phyloP scores from a whole-genome alignment of 1,284 basidiomycete species.

The Rhodotorula sp. region DNA sequence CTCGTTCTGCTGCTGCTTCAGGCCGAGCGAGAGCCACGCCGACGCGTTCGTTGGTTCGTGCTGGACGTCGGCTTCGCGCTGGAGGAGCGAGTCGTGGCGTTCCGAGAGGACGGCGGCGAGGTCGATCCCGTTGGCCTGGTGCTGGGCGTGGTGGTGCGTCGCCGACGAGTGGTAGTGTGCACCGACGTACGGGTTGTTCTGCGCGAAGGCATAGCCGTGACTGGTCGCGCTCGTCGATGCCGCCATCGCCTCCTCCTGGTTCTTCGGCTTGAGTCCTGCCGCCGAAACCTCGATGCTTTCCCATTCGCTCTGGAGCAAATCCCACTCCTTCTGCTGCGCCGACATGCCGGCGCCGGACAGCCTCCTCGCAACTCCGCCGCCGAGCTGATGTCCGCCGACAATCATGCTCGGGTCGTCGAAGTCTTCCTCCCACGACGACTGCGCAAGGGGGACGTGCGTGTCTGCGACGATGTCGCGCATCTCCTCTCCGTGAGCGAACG shows the following conservation, averaged over 20 bases:
- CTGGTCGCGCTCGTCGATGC: constrained; percentile 41
- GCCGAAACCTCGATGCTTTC: constrained; percentile 55
- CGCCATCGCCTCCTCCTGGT: constrained; percentile 12
- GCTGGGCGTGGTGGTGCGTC: constrained; percentile 56
- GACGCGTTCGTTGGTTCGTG: constrained; percentile 66
- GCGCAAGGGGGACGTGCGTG: constrained; percentile 47
- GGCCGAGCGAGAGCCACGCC: constrained; percentile 88
- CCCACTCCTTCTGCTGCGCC: constrained; percentile 58
- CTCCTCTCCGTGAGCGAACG: constrained; percentile 9
- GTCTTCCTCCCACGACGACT: constrained; percentile 50
- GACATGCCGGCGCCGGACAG: not conserved
- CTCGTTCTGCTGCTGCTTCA: constrained; percentile 98
- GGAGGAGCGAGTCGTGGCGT: constrained; percentile 54
- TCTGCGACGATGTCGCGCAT: constrained; percentile 18
- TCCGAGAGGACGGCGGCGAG: constrained; percentile 17
- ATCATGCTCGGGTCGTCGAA: constrained; percentile 42
- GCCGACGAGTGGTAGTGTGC: constrained; percentile 49
- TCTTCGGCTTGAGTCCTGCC: constrained; percentile 58
- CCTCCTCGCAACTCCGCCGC: constrained; percentile 1
- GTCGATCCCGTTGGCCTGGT: constrained; percentile 1
- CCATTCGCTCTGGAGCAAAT: constrained; percentile 64
- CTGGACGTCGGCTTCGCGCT: constrained; percentile 87
- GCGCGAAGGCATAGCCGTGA: constrained; percentile 70
- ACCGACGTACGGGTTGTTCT: constrained; percentile 72
- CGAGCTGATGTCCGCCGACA: constrained; percentile 32